These are phyloP conservation scores for Pyricularia pennisetigena DNA, from an alignment of 2,329 filamentous ascomycete species.

Conservation along the genomic window DNA sequence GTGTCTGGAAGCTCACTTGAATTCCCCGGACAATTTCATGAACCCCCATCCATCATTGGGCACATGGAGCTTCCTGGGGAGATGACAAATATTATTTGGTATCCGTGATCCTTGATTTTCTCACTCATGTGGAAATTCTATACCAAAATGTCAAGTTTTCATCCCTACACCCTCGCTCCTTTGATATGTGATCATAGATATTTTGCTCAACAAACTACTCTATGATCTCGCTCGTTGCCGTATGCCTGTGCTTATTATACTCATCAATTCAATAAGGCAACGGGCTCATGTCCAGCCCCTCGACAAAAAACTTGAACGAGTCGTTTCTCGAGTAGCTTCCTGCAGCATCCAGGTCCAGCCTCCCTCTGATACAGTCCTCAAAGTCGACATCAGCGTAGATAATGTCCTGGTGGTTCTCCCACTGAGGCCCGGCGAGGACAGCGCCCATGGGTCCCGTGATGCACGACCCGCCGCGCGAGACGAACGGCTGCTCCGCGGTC, in stretches of 20 bases:
- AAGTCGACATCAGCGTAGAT: constrained; percentile 72
- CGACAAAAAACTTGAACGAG: constrained; percentile 49
- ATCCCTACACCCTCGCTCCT: too few relatives aligned
- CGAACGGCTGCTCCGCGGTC: constrained; percentile 24
- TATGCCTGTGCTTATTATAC: neutral
- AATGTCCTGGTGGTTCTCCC: constrained; percentile 65
- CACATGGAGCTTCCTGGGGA: too few relatives aligned
- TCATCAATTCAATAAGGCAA: constrained; percentile 34
- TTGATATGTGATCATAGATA: too few relatives aligned
- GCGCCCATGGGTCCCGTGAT: constrained; percentile 74
- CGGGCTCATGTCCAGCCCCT: constrained; percentile 47
- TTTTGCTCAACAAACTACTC: too few relatives aligned
- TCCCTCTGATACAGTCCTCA: constrained; percentile 74
- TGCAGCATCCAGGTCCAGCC: constrained; percentile 73
- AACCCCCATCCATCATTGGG: too few relatives aligned
- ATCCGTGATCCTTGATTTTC: neutral
- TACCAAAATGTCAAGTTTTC: neutral
- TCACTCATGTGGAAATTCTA: neutral
- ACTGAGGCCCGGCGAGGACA: constrained; percentile 71
- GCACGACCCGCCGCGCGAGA: constrained; percentile 69
- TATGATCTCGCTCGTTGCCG: too few relatives aligned
- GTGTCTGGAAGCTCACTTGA: neutral
- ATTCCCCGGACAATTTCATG: neutral
- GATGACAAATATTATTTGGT: neutral
- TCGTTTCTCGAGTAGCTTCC: constrained; percentile 76